Base-by-base conservation (phyloP, 192 early-diverging fungal genomes). In the Gaertneriomyces semiglobifer region DNA sequence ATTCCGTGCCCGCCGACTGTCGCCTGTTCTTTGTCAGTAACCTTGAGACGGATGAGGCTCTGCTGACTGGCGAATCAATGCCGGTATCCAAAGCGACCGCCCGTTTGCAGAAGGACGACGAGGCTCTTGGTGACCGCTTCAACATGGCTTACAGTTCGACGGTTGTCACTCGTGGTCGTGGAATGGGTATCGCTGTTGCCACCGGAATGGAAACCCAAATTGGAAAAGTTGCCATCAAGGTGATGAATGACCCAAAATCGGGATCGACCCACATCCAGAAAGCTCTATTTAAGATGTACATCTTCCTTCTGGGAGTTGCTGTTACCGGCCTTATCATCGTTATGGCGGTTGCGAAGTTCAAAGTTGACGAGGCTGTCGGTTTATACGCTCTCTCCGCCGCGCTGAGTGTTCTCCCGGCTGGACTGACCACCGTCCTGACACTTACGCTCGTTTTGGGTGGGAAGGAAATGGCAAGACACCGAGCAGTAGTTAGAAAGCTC, bases 321-420 rank as follows among this genome's bases (percentile, higher is more conserved):
- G 19, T 76, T 39, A 16, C 57, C 25, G 33, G 65, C 25, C 73
- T 39, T 2, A 4, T 79, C 7, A 20, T 80, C 52, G 76, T 76
- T 12, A 52, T 79, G 25, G 74, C 73, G n/a, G 67, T 46, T 6
- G 25, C 59, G 11, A 75, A 79, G 20, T 75, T 75, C 43, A 82
- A 87, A 43, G 83, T 93, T 50, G 79, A 91, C 14, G 86, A 91
- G 18, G 88, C 86, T 68, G 91, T 94, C 77, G 93, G 89, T n/a
- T 44, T 66, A 25, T 89, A 90, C 76, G 87, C 89, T 14, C 88
- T 94, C 66, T 91, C 91, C 9, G 86, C 92, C 20, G 84, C 91
- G n/a, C 89, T 94, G 4, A 90, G 90, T 19, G 91, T 91, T 25
- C 89, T 93, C 10, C 91, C 92, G 41, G 92, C 93, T 70, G 92